Evolutionary conservation across 163 green algal species (phyloP).

Genomic region (Scenedesmus sp.): DNA sequence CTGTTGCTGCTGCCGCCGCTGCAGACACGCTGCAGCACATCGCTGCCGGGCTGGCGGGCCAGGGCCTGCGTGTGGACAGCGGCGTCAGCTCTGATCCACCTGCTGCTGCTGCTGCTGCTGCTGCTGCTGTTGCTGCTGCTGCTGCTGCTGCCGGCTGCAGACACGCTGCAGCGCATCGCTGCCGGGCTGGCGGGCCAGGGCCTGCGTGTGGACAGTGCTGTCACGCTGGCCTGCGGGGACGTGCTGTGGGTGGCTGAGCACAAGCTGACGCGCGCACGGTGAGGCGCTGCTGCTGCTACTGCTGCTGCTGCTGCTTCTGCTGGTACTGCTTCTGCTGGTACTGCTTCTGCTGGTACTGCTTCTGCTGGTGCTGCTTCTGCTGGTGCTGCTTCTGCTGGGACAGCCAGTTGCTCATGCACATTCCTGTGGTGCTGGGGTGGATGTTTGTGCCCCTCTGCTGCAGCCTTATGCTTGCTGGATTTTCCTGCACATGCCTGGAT

Average conservation of each 20-base stretch:
- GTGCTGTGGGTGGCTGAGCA: constrained; percentile 45
- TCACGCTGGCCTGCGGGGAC: constrained; percentile 38
- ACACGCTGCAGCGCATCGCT: constrained; percentile 3
- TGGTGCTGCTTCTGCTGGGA: neutral
- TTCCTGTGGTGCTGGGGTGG: too few species aligned
- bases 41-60: neutral
- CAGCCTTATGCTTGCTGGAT: neutral
- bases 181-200: neutral
- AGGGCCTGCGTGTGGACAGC: constrained; percentile 25
- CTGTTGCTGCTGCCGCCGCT: neutral
- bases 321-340: neutral
- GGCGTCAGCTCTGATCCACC: neutral
- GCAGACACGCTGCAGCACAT: constrained; percentile 15
- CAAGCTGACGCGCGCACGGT: neutral
- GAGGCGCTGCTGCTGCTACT: neutral
- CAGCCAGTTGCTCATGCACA: neutral
- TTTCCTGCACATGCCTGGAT: too few species aligned
- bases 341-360: neutral
- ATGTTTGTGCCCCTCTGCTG: neutral
- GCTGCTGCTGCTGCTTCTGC: neutral
- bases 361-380: neutral
- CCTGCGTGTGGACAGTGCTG: constrained; percentile 15
- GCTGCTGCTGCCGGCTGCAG: neutral
- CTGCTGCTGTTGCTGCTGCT: neutral
- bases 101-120: neutral